Evolutionary conservation across 768 basidiomycete genomes (phyloP).

Genomic region (Boletus tomentosulus): DNA sequence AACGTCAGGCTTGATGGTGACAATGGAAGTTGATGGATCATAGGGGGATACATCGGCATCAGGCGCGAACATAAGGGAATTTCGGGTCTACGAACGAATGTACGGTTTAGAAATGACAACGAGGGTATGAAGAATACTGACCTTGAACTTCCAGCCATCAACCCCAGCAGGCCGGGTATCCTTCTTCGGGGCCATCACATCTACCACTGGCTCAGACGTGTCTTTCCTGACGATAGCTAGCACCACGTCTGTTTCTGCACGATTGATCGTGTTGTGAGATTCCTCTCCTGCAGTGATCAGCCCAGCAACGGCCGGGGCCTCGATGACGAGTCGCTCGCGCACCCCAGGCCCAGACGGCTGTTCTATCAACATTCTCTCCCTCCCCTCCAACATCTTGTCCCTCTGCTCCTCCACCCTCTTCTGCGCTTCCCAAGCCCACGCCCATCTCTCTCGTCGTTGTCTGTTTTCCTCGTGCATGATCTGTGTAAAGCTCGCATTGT

Average conservation of each 20-base stretch:
- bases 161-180: conserved; percentile 69
- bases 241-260: conserved; percentile 17
- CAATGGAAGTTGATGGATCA: conserved; percentile 37
- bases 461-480: conserved; percentile 89
- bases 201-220: conserved; percentile 34
- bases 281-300: conserved; percentile 40
- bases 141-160: conserved; percentile 83
- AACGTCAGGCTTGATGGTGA: conserved; percentile 30
- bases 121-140: conserved; percentile 23
- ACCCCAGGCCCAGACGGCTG: conserved; percentile 60
- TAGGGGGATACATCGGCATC: conserved; percentile 87
- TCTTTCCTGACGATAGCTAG: conserved; percentile 21
- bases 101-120: not conserved
- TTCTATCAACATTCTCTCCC: conserved; percentile 72
- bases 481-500: conserved; percentile 94
- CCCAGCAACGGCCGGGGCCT: conserved; percentile 51
- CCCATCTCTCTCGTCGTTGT: conserved; percentile 72
- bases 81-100: conserved; percentile 61
- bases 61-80: conserved; percentile 92
- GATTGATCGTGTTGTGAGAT: no score
- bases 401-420: conserved; percentile 66
- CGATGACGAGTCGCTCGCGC: conserved; percentile 61
- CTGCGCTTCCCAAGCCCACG: conserved; percentile 96
- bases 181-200: conserved; percentile 80
- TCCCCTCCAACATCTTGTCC: conserved; percentile 58